A percentile compares a stretch with the other conserved stretches of the same genome.
phyloP scores from a whole-genome alignment of 768 basidiomycete genomes.

The Phlebiopsis gigantea region DNA sequence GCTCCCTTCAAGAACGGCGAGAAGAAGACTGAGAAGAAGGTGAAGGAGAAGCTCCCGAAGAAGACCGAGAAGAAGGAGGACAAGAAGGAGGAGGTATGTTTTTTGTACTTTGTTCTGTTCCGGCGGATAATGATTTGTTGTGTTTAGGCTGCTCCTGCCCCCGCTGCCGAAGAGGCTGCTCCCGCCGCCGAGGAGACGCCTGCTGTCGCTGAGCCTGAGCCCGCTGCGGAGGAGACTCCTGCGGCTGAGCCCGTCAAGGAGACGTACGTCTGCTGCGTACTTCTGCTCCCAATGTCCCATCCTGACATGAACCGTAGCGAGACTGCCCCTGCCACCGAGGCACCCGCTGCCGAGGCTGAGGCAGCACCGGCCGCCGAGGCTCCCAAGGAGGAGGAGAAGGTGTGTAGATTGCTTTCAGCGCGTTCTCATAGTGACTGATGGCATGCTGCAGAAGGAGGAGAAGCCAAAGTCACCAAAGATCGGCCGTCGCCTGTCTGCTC shows the following conservation, averaged over 20 bases:
- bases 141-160: slow-evolving; percentile 24
- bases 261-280: slow-evolving; percentile 41
- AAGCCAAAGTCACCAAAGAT: slow-evolving; percentile 50
- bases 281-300: not conserved
- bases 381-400: slow-evolving; percentile 65
- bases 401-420: slow-evolving; percentile 20
- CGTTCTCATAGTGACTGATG: not conserved
- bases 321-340: slow-evolving; percentile 33
- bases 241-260: slow-evolving; percentile 63
- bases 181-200: slow-evolving; percentile 26
- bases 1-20: slow-evolving; percentile 63
- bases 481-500: slow-evolving; percentile 77
- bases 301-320: slow-evolving; percentile 32
- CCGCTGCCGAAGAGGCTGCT: slow-evolving; percentile 32
- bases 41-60: slow-evolving; percentile 76
- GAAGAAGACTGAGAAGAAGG: slow-evolving; percentile 51
- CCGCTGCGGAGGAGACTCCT: slow-evolving; percentile 33
- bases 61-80: slow-evolving; percentile 65
- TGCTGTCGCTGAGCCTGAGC: slow-evolving; percentile 25
- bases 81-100: slow-evolving; percentile 60
- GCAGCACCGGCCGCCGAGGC: slow-evolving; percentile 35
- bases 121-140: not conserved
- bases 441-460: slow-evolving; percentile 33
- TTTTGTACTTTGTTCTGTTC: not conserved
- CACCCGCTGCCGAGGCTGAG: slow-evolving; percentile 26